A percentile compares a stretch with the other conserved stretches of the same genome.
Evolutionary conservation across 106 monocot species (phyloP).

Genomic region (Allium cepa): DNA sequence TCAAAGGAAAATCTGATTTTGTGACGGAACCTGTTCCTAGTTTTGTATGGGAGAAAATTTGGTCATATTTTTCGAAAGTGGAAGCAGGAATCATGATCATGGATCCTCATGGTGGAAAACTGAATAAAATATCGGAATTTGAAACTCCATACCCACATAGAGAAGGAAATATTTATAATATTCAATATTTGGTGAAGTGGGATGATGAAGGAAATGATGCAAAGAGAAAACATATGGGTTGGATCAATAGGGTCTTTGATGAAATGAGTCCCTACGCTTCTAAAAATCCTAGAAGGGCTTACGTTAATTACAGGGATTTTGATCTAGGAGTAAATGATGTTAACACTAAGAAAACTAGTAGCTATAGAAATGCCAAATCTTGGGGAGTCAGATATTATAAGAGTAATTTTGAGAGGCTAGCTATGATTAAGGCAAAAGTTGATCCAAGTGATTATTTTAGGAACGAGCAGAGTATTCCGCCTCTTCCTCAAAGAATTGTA

Average conservation of each 20-base stretch:
- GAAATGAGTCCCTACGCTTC: slow-evolving; percentile 23
- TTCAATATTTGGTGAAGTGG: slow-evolving; percentile 22
- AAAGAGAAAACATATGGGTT: slow-evolving; percentile 3
- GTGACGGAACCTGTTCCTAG: slow-evolving; percentile 12
- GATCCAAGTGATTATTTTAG: slow-evolving; percentile 16
- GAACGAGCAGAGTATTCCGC: slow-evolving; percentile 21
- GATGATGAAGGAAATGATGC: neutral
- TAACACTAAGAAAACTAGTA: neutral
- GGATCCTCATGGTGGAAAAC: slow-evolving; percentile 30
- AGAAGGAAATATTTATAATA: slow-evolving; percentile 17
- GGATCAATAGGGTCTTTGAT: slow-evolving; percentile 11
- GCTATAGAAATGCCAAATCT: slow-evolving; percentile 2
- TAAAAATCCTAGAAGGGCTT: slow-evolving; percentile 15
- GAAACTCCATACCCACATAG: slow-evolving; percentile 34
- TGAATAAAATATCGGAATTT: slow-evolving; percentile 11
- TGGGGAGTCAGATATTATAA: slow-evolving; percentile 17
- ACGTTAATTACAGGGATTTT: slow-evolving; percentile 24
- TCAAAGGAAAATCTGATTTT: slow-evolving; percentile 32
- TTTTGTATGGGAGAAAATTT: slow-evolving; percentile 1
- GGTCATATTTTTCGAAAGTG: neutral
- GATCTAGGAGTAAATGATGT: slow-evolving; percentile 17
- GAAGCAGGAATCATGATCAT: slow-evolving; percentile 2
- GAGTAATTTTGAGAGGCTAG: slow-evolving; percentile 17
- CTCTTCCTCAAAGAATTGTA: neutral
- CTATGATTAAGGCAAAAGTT: slow-evolving; percentile 6